Conservation (phyloP, 345 rosid genomes). For the Boechera divaricarpa region DNA sequence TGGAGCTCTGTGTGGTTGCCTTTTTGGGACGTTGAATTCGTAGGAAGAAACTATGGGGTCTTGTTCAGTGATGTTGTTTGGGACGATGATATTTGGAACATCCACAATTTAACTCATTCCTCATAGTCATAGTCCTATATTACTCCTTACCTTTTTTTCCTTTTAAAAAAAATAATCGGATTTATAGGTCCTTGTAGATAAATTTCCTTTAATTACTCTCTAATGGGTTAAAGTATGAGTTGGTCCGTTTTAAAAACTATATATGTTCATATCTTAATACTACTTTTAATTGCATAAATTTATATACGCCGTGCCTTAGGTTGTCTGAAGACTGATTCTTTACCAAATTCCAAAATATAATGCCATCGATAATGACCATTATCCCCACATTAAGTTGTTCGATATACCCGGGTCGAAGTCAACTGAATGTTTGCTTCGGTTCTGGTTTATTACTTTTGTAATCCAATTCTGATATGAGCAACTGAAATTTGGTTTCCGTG, state of each 20-base stretch:
- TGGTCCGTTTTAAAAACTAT: neutral
- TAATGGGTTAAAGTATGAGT: neutral
- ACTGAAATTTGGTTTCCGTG: neutral
- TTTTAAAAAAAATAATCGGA: neutral
- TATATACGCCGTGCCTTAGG: neutral
- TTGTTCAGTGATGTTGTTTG: constrained; percentile 63
- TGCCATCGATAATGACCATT: neutral
- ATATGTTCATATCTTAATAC: constrained; percentile 15
- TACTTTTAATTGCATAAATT: neutral
- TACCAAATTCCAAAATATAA: neutral
- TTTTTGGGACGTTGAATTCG: constrained; percentile 63
- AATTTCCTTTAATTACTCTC: neutral
- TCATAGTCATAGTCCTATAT: constrained; percentile 22
- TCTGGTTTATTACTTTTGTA: neutral
- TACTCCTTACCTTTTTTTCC: neutral
- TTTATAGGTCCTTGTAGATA: neutral
- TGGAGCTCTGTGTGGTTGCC: constrained; percentile 67
- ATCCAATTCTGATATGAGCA: neutral
- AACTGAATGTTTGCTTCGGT: constrained; percentile 8
- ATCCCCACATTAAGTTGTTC: neutral
- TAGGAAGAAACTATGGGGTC: constrained; percentile 48
- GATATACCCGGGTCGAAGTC: constrained; percentile 20
- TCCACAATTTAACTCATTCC: constrained; percentile 48
- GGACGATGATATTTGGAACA: constrained; percentile 78
- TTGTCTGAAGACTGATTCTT: constrained; percentile 1